Conservation (phyloP, 352 stramenopile genomes). For the Phytophthora fragariae region DNA sequence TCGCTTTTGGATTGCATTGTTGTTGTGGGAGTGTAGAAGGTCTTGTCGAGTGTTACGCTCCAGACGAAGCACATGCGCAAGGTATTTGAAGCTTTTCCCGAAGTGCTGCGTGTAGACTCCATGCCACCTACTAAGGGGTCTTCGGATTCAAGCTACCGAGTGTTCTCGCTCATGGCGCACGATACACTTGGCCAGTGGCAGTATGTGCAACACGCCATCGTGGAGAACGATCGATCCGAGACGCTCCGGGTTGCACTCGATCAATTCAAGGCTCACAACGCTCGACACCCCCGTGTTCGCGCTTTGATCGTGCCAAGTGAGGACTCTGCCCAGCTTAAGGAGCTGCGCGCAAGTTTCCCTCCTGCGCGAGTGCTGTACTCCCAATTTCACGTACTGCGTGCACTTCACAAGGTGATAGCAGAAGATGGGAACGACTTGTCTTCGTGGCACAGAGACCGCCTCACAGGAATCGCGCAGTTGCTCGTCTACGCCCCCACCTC, state of each 20-base stretch:
- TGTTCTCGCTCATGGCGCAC: slow-evolving; percentile 44
- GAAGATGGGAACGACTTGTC: slow-evolving; percentile 36
- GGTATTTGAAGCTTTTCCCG: slow-evolving; percentile 42
- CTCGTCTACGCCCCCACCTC: slow-evolving; percentile 45
- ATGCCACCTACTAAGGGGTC: slow-evolving; percentile 5
- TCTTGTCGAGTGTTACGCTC: slow-evolving; percentile 47
- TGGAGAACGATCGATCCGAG: slow-evolving; percentile 44
- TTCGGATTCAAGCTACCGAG: slow-evolving; percentile 32
- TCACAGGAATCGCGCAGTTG: slow-evolving; percentile 39
- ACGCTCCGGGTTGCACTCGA: slow-evolving; percentile 35
- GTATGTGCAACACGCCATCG: slow-evolving; percentile 47
- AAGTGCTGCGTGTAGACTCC: slow-evolving; percentile 42
- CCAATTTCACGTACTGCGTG: slow-evolving; percentile 44
- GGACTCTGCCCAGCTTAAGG: slow-evolving; percentile 16
- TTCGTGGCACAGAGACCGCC: slow-evolving; percentile 46
- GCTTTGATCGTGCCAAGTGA: slow-evolving; percentile 35
- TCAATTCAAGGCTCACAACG: slow-evolving; percentile 45
- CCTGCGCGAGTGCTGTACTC: slow-evolving; percentile 41
- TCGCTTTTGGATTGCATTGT: not conserved
- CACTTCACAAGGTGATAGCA: slow-evolving; percentile 41
- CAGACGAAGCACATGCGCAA: slow-evolving; percentile 51
- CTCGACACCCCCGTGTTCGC: slow-evolving; percentile 31
- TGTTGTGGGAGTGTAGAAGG: slow-evolving; percentile 29
- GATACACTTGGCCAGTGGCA: slow-evolving; percentile 48
- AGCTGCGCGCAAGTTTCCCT: slow-evolving; percentile 34